Evolutionary conservation across 331 rosid species (phyloP).

Genomic region (Quercus phellos): DNA sequence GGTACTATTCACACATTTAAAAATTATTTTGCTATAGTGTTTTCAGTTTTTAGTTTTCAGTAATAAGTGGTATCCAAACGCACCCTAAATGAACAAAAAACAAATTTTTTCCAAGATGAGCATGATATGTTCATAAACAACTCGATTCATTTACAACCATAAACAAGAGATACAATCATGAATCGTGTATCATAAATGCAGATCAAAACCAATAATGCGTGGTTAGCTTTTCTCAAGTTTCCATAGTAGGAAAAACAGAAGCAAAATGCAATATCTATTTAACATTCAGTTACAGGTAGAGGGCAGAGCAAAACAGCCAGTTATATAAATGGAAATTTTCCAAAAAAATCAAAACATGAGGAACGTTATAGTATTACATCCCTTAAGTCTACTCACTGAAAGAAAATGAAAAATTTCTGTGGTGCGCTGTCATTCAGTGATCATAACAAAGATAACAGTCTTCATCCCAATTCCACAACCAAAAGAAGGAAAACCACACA

Average conservation of each 20-base stretch:
- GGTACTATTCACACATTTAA: no score
- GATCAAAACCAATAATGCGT: neutral
- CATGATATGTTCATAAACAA: no score
- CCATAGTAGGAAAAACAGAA: neutral
- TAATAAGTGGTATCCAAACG: no score
- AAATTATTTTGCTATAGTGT: no score
- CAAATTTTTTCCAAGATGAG: no score
- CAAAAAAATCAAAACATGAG: neutral
- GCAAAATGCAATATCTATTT: neutral
- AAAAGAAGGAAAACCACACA: neutral
- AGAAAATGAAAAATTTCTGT: neutral
- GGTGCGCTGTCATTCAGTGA: neutral
- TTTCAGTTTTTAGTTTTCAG: no score
- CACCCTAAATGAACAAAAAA: no score
- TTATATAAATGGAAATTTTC: neutral
- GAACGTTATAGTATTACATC: neutral
- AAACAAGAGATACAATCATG: neutral
- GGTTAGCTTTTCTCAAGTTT: neutral
- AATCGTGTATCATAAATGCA: neutral
- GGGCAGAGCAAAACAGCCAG: neutral
- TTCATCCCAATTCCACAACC: conserved; percentile 2
- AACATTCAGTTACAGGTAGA: neutral
- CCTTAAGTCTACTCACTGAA: neutral
- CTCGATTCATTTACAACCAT: neutral
- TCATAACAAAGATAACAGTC: neutral